Percentiles rank a stretch among this genome's conserved stretches.
Conservation (phyloP, 2,329 filamentous ascomycete species). For the Camillea tinctor region DNA sequence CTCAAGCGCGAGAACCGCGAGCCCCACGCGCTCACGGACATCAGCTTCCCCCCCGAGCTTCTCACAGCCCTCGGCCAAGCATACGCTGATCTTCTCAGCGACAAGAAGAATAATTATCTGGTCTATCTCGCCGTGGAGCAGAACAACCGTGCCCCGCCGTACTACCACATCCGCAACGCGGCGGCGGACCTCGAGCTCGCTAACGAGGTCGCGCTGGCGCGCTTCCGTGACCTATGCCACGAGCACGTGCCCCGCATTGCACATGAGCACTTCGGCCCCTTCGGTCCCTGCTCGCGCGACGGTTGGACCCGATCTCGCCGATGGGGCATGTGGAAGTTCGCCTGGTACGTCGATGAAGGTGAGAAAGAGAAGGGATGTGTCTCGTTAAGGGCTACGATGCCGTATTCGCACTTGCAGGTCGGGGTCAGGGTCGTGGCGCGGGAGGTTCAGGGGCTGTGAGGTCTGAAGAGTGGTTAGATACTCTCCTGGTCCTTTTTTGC, state of each 20-base stretch:
- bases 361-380: neutral
- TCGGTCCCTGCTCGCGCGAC: neutral
- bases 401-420: neutral
- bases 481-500: too few species aligned
- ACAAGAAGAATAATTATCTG: neutral
- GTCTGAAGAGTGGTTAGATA: too few species aligned
- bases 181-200: neutral
- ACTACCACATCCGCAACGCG: neutral
- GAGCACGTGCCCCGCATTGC: neutral
- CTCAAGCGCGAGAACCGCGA: neutral
- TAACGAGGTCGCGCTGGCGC: neutral
- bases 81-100: neutral
- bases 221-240: neutral
- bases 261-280: neutral
- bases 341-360: neutral
- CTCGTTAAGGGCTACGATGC: neutral
- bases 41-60: neutral
- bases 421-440: neutral
- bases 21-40: neutral
- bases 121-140: neutral
- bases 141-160: neutral
- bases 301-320: neutral
- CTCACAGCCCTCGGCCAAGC: neutral
- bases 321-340: neutral
- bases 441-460: too few species aligned